Conservation (phyloP, 345 rosid genomes). For the Gossypium herbaceum region DNA sequence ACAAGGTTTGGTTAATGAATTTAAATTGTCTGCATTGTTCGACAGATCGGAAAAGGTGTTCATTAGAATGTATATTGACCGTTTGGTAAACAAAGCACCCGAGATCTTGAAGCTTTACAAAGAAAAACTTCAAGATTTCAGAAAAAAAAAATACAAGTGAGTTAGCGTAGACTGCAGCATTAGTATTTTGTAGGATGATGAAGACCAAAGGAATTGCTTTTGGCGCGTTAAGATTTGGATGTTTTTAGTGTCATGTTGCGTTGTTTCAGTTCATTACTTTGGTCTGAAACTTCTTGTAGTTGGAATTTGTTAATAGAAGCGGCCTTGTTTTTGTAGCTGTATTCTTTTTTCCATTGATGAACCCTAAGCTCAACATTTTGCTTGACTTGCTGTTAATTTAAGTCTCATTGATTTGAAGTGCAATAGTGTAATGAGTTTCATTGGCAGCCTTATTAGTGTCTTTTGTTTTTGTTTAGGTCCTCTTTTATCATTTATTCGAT, state of each 20-base stretch:
- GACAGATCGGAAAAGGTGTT: conserved; percentile 30
- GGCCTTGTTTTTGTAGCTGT: neutral
- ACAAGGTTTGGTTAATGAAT: conserved; percentile 2
- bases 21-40: conserved; percentile 33
- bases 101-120: conserved; percentile 33
- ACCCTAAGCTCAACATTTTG: neutral
- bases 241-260: neutral
- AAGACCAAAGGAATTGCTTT: neutral
- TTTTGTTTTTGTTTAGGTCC: neutral
- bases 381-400: too few relatives aligned
- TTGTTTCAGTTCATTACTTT: neutral
- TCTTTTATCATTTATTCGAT: too few relatives aligned
- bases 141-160: neutral
- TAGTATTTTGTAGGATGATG: neutral
- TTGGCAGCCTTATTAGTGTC: neutral
- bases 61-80: conserved; percentile 31
- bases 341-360: neutral
- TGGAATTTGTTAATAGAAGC: neutral
- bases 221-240: too few relatives aligned
- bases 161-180: neutral
- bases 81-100: conserved; percentile 31
- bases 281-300: neutral
- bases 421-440: too few relatives aligned
- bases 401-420: too few relatives aligned
- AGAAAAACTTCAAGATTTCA: conserved; percentile 15